Conservation (phyloP, 352 stramenopile genomes). For the Halophytophthora batemanensis region DNA sequence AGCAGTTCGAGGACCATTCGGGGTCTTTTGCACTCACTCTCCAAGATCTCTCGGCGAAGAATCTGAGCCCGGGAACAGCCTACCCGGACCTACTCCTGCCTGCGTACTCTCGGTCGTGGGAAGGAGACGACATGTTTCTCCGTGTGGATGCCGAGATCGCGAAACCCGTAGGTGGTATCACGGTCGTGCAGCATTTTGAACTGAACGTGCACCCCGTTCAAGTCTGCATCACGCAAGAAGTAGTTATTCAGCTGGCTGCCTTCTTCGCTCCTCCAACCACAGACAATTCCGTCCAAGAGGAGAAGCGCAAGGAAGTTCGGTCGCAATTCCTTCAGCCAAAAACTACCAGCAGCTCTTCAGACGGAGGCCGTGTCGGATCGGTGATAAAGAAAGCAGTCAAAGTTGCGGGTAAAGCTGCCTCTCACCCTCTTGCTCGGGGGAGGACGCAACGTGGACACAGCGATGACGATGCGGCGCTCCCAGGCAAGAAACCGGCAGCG, state of each 20-base stretch:
- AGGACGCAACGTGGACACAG: conserved; percentile 23
- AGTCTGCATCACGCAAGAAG: conserved; percentile 77
- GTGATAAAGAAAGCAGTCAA: conserved; percentile 59
- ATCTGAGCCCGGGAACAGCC: conserved; percentile 63
- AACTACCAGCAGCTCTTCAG: conserved; percentile 11
- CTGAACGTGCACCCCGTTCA: conserved; percentile 85
- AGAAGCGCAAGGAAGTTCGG: conserved; percentile 54
- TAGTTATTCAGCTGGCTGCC: conserved; percentile 62
- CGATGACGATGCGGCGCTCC: conserved; percentile 16
- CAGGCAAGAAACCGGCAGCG: conserved; percentile 11
- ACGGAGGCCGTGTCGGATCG: conserved; percentile 41
- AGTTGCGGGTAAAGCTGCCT: conserved; percentile 57
- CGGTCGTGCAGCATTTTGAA: conserved; percentile 80
- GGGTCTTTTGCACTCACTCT: conserved; percentile 59
- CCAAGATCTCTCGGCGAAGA: conserved; percentile 53
- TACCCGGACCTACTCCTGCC: conserved; percentile 68
- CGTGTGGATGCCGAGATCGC: conserved; percentile 71
- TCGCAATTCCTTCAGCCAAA: conserved; percentile 58
- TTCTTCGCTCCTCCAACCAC: conserved; percentile 48
- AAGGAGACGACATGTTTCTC: conserved; percentile 66
- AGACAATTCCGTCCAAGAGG: conserved; percentile 34
- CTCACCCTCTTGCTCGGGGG: conserved; percentile 46
- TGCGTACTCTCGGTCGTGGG: conserved; percentile 41
- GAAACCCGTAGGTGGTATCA: conserved; percentile 52
- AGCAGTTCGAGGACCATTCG: conserved; percentile 71